These are phyloP conservation scores for Extremus antarcticus DNA, from an alignment of 495 filamentous ascomycete genomes.

Conservation along the genomic window DNA sequence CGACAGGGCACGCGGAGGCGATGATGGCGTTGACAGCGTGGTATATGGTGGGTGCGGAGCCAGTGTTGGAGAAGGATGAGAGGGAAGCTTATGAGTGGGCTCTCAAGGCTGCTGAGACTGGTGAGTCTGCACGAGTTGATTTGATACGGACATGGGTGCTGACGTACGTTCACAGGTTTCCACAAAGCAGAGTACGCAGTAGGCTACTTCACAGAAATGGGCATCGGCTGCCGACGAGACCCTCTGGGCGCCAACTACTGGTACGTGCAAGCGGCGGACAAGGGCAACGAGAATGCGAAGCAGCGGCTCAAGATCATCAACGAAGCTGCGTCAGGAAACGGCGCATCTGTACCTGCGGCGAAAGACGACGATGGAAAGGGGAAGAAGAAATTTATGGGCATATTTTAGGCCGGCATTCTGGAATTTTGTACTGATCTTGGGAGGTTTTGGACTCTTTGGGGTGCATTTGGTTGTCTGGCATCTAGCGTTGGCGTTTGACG, in stretches of 20 bases:
- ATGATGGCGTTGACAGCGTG: conserved; percentile 99
- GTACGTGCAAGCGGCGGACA: conserved; percentile 94
- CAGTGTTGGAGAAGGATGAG: conserved; percentile 87
- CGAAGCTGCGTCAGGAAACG: conserved; percentile 67
- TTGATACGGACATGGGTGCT: background rate
- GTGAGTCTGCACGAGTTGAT: conserved; percentile 38
- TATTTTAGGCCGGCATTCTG: conserved; percentile 4
- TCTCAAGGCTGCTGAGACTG: conserved; percentile 66
- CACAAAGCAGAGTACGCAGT: conserved; percentile 92
- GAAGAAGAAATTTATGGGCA: conserved; percentile 20
- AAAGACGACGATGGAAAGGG: conserved; percentile 43
- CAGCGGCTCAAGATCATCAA: conserved; percentile 76
- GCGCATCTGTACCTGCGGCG: conserved; percentile 69
- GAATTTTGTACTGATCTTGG: background rate
- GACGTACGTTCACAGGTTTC: conserved; percentile 44
- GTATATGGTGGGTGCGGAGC: conserved; percentile 94
- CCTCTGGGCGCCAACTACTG: conserved; percentile 92
- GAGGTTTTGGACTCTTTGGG: background rate
- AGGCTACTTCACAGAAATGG: conserved; percentile 97
- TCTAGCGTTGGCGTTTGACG: background rate
- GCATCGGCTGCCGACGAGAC: conserved; percentile 88
- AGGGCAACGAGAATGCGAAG: conserved; percentile 81
- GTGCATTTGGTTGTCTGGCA: background rate
- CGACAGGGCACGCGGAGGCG: conserved; percentile 69
- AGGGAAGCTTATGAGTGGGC: conserved; percentile 97